These are phyloP conservation scores for Citrus reticulata DNA, from an alignment of 345 rosid species.

Conservation along the genomic window DNA sequence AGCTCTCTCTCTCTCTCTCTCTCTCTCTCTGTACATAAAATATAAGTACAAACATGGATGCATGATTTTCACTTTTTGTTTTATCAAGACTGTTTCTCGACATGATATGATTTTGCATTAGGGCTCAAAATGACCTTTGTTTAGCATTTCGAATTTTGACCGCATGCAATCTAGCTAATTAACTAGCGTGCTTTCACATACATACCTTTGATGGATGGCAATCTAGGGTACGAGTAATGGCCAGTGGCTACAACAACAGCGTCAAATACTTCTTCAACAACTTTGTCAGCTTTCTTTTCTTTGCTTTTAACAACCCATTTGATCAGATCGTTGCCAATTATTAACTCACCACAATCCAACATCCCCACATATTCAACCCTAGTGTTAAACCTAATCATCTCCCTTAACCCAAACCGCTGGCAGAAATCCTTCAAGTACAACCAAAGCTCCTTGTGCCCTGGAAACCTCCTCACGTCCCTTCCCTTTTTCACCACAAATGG, in stretches of 20 bases:
- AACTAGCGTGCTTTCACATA: not conserved
- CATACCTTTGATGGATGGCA: conserved; percentile 78
- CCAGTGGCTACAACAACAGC: conserved; percentile 95
- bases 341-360: conserved; percentile 37
- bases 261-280: conserved; percentile 72
- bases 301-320: conserved; percentile 75
- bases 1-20: too few species aligned
- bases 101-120: not conserved
- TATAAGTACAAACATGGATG: not conserved
- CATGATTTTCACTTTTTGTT: not conserved
- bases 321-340: conserved; percentile 28
- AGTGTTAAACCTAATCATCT: conserved; percentile 71
- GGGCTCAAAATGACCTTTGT: not conserved
- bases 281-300: conserved; percentile 31
- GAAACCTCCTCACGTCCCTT: conserved; percentile 77
- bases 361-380: conserved; percentile 79
- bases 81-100: not conserved
- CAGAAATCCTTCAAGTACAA: conserved; percentile 71
- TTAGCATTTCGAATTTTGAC: not conserved
- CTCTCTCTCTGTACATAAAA: not conserved
- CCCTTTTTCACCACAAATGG: conserved; percentile 75
- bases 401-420: conserved; percentile 62
- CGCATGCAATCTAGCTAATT: not conserved
- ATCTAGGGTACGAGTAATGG: conserved; percentile 74
- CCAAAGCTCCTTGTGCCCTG: conserved; percentile 83